Base-by-base conservation (phyloP, 2,329 filamentous ascomycete genomes). In the Chaetomiaceae sp. region DNA sequence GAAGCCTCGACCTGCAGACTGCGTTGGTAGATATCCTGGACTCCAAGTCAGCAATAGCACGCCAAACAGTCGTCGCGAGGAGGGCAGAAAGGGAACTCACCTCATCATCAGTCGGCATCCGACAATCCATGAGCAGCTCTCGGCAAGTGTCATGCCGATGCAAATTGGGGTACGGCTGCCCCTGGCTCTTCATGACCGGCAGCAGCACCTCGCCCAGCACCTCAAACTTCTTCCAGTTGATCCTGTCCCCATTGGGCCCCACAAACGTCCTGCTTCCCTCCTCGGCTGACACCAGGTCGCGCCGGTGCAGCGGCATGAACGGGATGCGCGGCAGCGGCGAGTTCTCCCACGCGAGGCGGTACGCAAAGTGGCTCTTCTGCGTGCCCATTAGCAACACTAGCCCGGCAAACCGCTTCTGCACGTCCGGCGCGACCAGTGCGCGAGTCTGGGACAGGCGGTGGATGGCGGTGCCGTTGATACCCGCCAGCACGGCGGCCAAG, bases 221-320 rank as follows among this genome's bases (percentile, higher is more conserved):
- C 69, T 97, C 92, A 64, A 97, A 99, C 67, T 99, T 99, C 71
- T 87, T 90, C 94, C 94, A 99, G 67, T 97, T 97, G 67, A 99
- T 89, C 47, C 89, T 78, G 58, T 89, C 82, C 58, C 77, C 82
- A 55, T 82, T 78, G 2, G 81, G 77, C 7, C 87, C 89, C 1
- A 97, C 75, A 67, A 96, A 92, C 0, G 94, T 97, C 64, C 82
- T 83, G 69, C 94, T 96, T 30, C 92, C 94, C 70, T 96, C 89
- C 65, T 95, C 90, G 0, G 94, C 92, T 11, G 88, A 90, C 1
- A 96, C 90, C 21, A 99, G 77, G 71, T 99, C 94, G 58, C 91
- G 82, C 38, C 89, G 82, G 66, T 95, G 90, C 25, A 97, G 77
- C 2, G 94, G 92, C 46, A 97, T 85, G 67, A 95, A 97, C 0